These are phyloP conservation scores for Pseudopediastrum boryanum DNA, from an alignment of 139 green algal species.

Conservation along the genomic window DNA sequence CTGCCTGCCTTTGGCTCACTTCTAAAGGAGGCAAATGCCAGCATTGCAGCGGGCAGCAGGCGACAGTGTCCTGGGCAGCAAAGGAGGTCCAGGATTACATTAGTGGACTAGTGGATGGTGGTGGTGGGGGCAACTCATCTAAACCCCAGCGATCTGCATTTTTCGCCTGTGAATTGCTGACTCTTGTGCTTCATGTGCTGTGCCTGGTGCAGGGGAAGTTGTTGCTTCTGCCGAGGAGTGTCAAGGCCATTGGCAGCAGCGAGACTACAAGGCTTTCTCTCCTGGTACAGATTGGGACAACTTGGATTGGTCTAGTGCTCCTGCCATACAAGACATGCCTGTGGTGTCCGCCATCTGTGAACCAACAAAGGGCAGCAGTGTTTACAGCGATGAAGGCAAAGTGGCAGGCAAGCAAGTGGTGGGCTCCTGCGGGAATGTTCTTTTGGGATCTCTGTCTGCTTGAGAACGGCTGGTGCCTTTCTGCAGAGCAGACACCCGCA, in stretches of 20 bases:
- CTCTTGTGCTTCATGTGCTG: not conserved
- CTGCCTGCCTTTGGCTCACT: too few relatives aligned
- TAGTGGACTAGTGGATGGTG: too few relatives aligned
- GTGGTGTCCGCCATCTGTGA: slow-evolving; percentile 79
- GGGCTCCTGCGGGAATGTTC: too few relatives aligned
- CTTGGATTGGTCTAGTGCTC: slow-evolving; percentile 73
- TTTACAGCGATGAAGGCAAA: slow-evolving; percentile 44
- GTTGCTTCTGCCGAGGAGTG: slow-evolving; percentile 64
- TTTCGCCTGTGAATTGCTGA: not conserved
- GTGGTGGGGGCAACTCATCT: too few relatives aligned
- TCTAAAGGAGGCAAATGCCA: too few relatives aligned
- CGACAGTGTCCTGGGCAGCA: too few relatives aligned
- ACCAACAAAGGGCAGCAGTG: slow-evolving; percentile 42
- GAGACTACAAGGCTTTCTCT: slow-evolving; percentile 93
- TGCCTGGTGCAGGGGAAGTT: slow-evolving; percentile 42
- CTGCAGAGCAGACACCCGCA: too few relatives aligned
- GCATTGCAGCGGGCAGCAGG: too few relatives aligned
- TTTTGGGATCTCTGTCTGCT: too few relatives aligned
- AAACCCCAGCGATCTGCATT: too few relatives aligned
- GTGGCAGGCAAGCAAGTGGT: slow-evolving; percentile 50
- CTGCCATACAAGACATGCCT: slow-evolving; percentile 70
- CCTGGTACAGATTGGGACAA: slow-evolving; percentile 71
- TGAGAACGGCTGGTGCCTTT: too few relatives aligned
- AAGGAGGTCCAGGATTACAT: too few relatives aligned
- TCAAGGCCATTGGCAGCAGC: slow-evolving; percentile 79